phyloP scores from a whole-genome alignment of 805 yeast genomes.

The Priceomyces medius region DNA sequence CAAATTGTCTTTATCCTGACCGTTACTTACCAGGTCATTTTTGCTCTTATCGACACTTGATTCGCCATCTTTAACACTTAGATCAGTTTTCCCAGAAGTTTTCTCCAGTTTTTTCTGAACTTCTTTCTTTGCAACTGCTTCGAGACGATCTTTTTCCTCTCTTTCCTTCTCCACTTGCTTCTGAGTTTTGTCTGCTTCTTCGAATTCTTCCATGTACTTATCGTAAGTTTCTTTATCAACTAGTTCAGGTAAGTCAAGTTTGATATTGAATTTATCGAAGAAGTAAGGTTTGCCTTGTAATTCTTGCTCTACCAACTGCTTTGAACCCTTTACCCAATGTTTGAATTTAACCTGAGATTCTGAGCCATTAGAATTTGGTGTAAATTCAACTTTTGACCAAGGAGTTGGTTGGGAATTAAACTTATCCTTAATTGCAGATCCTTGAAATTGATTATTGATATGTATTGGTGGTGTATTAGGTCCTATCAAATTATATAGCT shows the following conservation, averaged over 20 bases:
- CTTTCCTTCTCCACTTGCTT: slow-evolving; percentile 9
- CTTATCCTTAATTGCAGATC: slow-evolving; percentile 65
- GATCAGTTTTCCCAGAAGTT: slow-evolving; percentile 1
- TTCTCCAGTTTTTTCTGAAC: slow-evolving; percentile 13
- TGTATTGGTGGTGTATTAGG: slow-evolving; percentile 85
- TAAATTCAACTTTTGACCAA: slow-evolving; percentile 73
- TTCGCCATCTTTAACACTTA: slow-evolving; percentile 3
- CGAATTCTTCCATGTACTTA: slow-evolving; percentile 45
- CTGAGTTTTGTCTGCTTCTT: slow-evolving; percentile 25
- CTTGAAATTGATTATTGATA: slow-evolving; percentile 24
- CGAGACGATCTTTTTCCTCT: slow-evolving; percentile 10
- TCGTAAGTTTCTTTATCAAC: slow-evolving; percentile 59
- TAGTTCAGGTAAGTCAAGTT: slow-evolving; percentile 67
- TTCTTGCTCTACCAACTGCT: slow-evolving; percentile 39
- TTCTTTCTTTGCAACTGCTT: slow-evolving; percentile 6
- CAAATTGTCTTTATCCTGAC: slow-evolving; percentile 19
- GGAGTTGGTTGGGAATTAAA: slow-evolving; percentile 71
- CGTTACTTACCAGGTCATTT: slow-evolving; percentile 10
- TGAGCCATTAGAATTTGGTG: slow-evolving; percentile 41
- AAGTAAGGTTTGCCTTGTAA: slow-evolving; percentile 46
- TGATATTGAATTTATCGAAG: slow-evolving; percentile 73
- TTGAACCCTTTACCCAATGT: slow-evolving; percentile 88
- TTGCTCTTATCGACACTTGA: not conserved
- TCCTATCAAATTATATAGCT: slow-evolving; percentile 82
- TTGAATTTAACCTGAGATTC: slow-evolving; percentile 48